A percentile compares a stretch with the other conserved stretches of the same genome.
phyloP scores from a whole-genome alignment of 768 basidiomycete genomes.

The Suillus clintonianus region DNA sequence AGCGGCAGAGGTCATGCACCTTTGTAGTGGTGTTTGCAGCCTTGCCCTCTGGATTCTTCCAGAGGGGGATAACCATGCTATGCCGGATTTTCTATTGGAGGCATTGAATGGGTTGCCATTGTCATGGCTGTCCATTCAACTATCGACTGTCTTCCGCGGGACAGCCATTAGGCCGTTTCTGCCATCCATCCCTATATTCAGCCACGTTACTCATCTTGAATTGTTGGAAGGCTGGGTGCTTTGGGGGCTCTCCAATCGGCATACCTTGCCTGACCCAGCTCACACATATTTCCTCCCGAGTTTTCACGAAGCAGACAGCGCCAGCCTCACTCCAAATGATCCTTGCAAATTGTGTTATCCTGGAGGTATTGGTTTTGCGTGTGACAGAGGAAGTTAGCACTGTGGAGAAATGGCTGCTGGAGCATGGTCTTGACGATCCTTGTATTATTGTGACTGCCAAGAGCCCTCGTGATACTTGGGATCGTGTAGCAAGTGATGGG shows the following conservation, averaged over 20 bases:
- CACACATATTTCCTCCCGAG: not conserved
- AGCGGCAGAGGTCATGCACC: not conserved
- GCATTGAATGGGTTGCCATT: not conserved
- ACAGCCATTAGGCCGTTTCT: not conserved
- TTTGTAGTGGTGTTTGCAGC: not conserved
- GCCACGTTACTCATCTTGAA: not conserved
- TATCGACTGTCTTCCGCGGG: not conserved
- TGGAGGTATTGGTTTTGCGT: not conserved
- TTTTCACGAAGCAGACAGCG: not conserved
- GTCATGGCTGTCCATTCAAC: not conserved
- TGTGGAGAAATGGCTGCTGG: not conserved
- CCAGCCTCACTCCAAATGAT: not conserved
- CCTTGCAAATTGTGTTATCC: not conserved
- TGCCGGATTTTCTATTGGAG: not conserved
- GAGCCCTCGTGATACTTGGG: not conserved
- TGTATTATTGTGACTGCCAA: not conserved
- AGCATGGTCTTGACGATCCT: not conserved
- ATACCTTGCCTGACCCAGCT: not conserved
- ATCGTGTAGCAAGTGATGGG: not conserved
- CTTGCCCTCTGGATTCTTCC: not conserved
- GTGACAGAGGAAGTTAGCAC: not conserved
- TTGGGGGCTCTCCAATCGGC: not conserved
- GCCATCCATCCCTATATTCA: not conserved
- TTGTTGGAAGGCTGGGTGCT: conserved; percentile 1
- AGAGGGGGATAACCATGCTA: not conserved